These are phyloP conservation scores for Acer yangbiense DNA, from an alignment of 345 rosid genomes.

Conservation along the genomic window DNA sequence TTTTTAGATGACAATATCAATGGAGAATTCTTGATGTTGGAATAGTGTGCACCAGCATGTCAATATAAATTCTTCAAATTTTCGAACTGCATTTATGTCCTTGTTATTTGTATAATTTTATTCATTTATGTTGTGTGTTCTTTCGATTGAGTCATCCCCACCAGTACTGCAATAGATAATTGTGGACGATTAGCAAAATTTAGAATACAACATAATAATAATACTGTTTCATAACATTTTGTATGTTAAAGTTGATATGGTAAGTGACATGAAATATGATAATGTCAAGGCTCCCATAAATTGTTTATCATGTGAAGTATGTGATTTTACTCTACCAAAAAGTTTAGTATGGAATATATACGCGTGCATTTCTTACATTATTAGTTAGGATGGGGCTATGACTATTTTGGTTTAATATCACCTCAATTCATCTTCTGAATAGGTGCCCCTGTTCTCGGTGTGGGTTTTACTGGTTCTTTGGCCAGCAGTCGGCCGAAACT, in stretches of 20 bases:
- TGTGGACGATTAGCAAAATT: background rate
- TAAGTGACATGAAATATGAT: no score
- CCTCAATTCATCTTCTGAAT: slow-evolving; percentile 19
- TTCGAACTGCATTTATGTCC: background rate
- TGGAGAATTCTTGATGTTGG: background rate
- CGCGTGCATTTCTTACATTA: background rate
- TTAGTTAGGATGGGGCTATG: background rate
- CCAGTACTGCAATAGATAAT: background rate
- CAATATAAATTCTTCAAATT: background rate
- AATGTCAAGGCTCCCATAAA: background rate
- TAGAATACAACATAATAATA: background rate
- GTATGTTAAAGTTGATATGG: no score
- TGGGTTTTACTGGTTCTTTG: slow-evolving; percentile 85
- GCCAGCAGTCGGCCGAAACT: slow-evolving; percentile 61
- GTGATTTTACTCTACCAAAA: background rate
- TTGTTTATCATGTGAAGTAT: background rate
- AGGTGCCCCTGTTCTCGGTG: slow-evolving; percentile 81
- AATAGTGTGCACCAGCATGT: background rate
- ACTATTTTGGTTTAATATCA: background rate
- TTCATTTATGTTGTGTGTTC: background rate
- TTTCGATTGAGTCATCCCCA: background rate
- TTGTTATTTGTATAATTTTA: no score
- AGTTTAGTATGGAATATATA: background rate
- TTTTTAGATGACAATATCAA: no score
- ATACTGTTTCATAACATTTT: no score